Conservation (phyloP, 2,329 filamentous ascomycete species). For the Thermomyces lanuginosus region DNA sequence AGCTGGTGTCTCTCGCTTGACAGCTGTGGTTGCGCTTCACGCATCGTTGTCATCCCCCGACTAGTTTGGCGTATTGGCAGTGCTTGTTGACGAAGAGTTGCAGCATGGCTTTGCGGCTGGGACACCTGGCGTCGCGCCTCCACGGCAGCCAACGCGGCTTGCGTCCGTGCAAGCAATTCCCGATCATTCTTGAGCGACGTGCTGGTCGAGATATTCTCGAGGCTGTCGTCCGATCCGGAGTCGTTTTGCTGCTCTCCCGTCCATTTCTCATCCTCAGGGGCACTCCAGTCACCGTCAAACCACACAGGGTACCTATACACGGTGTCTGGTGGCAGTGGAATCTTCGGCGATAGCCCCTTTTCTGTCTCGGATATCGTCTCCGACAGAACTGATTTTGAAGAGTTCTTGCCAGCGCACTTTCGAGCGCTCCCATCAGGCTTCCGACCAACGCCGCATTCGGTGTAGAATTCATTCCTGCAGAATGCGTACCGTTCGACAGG, state of each 20-base stretch:
- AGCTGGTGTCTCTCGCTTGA: conserved; percentile 4
- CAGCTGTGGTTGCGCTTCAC: conserved; percentile 7
- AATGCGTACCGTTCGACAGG: conserved; percentile 22
- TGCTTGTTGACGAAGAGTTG: conserved; percentile 31
- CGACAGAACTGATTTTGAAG: conserved; percentile 29
- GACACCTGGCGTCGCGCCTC: conserved; percentile 23
- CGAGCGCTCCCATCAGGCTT: conserved; percentile 26
- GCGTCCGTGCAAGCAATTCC: conserved; percentile 16
- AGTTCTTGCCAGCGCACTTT: conserved; percentile 29
- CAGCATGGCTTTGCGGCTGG: conserved; percentile 29
- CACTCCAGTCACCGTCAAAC: conserved; percentile 27
- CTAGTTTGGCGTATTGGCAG: conserved; percentile 17
- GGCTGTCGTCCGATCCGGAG: conserved; percentile 13
- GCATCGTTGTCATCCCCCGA: conserved; percentile 13
- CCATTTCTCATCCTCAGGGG: conserved; percentile 10
- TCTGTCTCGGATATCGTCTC: conserved; percentile 32
- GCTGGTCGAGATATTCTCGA: conserved; percentile 11
- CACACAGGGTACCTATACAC: conserved; percentile 31
- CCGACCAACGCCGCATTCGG: conserved; percentile 29
- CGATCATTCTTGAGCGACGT: conserved; percentile 12
- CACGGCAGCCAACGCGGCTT: conserved; percentile 24
- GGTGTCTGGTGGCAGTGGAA: conserved; percentile 30
- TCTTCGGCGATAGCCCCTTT: conserved; percentile 27
- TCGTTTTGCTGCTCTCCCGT: conserved; percentile 11
- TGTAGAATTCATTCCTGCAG: conserved; percentile 28